Percentiles rank a stretch among this genome's conserved stretches.
Conservation (phyloP, 2,329 filamentous ascomycete species). For the Phaeosphaeria sp. region DNA sequence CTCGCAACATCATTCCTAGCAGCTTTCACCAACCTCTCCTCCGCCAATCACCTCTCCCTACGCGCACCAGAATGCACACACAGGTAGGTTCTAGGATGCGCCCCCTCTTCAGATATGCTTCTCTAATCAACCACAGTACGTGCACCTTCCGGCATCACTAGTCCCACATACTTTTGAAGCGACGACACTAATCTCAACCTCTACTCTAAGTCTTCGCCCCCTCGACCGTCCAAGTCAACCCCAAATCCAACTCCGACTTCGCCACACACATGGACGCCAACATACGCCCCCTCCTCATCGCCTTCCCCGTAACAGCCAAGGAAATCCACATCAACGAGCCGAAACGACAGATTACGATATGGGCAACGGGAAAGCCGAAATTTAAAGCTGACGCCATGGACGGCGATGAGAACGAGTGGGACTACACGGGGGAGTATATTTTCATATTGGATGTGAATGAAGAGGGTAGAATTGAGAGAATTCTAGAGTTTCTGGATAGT, state of each 20-base stretch:
- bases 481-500: slow-evolving; percentile 45
- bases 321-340: slow-evolving; percentile 21
- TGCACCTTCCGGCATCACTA: not conserved
- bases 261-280: slow-evolving; percentile 7
- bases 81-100: not conserved
- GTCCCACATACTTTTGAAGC: not conserved
- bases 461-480: slow-evolving; percentile 31
- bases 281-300: slow-evolving; percentile 20
- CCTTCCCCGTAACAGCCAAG: slow-evolving; percentile 24
- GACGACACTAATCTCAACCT: slow-evolving; percentile 5
- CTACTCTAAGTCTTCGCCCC: slow-evolving; percentile 9
- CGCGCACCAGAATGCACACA: not conserved
- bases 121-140: too few species aligned
- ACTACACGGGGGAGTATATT: slow-evolving; percentile 41
- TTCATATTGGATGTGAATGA: slow-evolving; percentile 41
- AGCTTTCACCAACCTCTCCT: slow-evolving; percentile 3
- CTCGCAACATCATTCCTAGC: slow-evolving; percentile 3
- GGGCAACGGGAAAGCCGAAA: slow-evolving; percentile 30
- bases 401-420: slow-evolving; percentile 28
- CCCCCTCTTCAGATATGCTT: too few species aligned
- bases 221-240: slow-evolving; percentile 5
- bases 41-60: not conserved
- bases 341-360: slow-evolving; percentile 33
- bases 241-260: slow-evolving; percentile 10
- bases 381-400: slow-evolving; percentile 36